Base-by-base conservation (phyloP, 345 rosid species). In the Salix exigua region DNA sequence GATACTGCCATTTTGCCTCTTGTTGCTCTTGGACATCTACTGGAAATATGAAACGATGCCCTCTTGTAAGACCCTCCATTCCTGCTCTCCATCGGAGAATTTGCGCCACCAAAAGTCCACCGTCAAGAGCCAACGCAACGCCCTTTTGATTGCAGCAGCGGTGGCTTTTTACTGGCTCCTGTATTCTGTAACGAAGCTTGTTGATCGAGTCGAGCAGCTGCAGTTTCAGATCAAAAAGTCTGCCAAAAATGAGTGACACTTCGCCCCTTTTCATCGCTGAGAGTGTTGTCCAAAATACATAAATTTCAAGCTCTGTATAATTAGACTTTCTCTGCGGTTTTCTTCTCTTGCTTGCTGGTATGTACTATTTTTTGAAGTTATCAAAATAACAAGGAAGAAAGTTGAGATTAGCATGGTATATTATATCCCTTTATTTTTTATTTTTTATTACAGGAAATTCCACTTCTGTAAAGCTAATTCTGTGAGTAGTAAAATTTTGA, bases 11-110 rank as follows among this genome's bases (percentile, higher is more conserved):
- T 92, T 94, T 71, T 90, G 96, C 79, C 85, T 94, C 79, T 94
- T 94, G 79, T 90, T 94, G 0, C 78, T 94, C 0, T 89, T 92
- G 97, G 98, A 94, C 71, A 94, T 92, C 69, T 94, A 90, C 86
- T 94, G 98, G 98, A 92, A 94, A 80, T 91, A 91, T 89, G 98
- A 94, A 86, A 94, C 91, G 3, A 85, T 87, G 38, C 97, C 97
- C 25, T 81, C 75, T 38, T 94, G 97, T 77, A 94, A 90, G 21
- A 91, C 84, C 21, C 91, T 87, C 19, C 3, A 46, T 46, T 83
- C 97, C 1, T 94, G 98, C 79, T 85, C 91, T 1, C 98, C 97
- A 5, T 73, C 90, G 23, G 96, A 94, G 83, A 88, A 87, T 74
- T 88, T 92, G 76, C 97, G 98, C 66, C 98, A 94, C 84, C 94